phyloP scores from a whole-genome alignment of 208 protist species.

The Leishmania tarentolae region DNA sequence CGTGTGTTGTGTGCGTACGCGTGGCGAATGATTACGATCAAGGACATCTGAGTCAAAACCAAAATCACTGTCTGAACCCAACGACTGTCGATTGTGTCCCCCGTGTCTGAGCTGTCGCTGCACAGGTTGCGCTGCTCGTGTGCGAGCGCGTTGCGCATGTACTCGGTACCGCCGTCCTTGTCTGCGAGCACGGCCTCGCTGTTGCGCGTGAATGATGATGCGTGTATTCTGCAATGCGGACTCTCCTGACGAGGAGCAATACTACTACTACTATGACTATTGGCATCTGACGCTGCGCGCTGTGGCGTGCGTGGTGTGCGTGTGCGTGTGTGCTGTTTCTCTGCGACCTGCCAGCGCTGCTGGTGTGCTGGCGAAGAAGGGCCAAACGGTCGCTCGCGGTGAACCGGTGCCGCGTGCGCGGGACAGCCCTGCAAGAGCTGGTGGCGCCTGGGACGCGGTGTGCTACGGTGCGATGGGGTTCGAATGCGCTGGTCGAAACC shows the following conservation, averaged over 20 bases:
- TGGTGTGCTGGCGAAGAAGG: not conserved
- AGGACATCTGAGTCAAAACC: constrained; percentile 35
- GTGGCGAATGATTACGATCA: constrained; percentile 34
- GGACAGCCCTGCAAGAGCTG: constrained; percentile 17
- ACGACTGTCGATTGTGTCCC: constrained; percentile 34
- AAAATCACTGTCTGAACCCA: constrained; percentile 24
- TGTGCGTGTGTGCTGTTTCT: not conserved
- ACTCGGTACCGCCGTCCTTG: not conserved
- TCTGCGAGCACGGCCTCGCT: not conserved
- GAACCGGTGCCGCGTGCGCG: constrained; percentile 13
- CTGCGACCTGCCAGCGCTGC: not conserved
- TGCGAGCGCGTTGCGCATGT: not conserved
- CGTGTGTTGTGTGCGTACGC: constrained; percentile 1
- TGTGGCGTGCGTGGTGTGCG: not conserved
- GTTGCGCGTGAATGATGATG: constrained; percentile 29
- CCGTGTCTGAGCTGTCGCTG: constrained; percentile 36
- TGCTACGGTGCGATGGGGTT: constrained; percentile 27
- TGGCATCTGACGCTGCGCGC: constrained; percentile 31
- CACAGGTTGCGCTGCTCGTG: not conserved
- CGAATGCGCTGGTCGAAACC: constrained; percentile 45
- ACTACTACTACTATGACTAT: constrained; percentile 39
- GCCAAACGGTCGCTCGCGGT: constrained; percentile 16
- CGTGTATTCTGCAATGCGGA: constrained; percentile 37
- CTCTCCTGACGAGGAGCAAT: constrained; percentile 23
- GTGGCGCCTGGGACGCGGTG: not conserved